A percentile compares a stretch with the other conserved stretches of the same genome.
These are phyloP conservation scores for Geotrichum candidum DNA, from an alignment of 1,139 yeast genomes.

Conservation along the genomic window DNA sequence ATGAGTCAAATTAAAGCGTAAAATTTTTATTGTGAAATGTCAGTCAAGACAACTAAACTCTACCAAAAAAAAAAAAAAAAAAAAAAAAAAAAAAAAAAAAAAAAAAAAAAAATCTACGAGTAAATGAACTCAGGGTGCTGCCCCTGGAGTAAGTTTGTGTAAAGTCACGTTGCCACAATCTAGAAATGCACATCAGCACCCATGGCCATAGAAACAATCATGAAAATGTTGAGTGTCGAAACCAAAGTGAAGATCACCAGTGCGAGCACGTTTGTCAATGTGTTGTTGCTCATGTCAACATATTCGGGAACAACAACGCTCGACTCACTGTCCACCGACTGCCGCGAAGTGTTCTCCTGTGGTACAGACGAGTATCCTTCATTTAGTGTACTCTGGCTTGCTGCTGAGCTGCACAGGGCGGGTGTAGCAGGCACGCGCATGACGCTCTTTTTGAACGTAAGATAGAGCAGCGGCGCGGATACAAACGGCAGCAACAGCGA, in stretches of 20 bases:
- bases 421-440: conserved; percentile 55
- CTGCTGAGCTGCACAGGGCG: neutral
- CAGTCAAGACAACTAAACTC: neutral
- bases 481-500: conserved; percentile 82
- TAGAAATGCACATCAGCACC: conserved; percentile 63
- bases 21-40: neutral
- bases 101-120: neutral
- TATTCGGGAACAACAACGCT: conserved; percentile 19
- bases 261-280: conserved; percentile 48
- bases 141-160: neutral
- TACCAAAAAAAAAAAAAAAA: neutral
- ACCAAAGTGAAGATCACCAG: conserved; percentile 65
- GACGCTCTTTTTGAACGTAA: conserved; percentile 65
- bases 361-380: neutral
- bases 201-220: conserved; percentile 59
- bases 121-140: neutral
- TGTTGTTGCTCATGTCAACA: conserved; percentile 64
- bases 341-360: neutral
- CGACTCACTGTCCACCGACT: neutral
- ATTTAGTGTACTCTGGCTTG: neutral
- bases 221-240: conserved; percentile 63
- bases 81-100: neutral
- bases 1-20: neutral
- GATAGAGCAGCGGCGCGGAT: conserved; percentile 81
- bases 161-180: neutral